These are phyloP conservation scores for Dictyostelium firmibasis DNA, from an alignment of 78 protist genomes.

Conservation along the genomic window DNA sequence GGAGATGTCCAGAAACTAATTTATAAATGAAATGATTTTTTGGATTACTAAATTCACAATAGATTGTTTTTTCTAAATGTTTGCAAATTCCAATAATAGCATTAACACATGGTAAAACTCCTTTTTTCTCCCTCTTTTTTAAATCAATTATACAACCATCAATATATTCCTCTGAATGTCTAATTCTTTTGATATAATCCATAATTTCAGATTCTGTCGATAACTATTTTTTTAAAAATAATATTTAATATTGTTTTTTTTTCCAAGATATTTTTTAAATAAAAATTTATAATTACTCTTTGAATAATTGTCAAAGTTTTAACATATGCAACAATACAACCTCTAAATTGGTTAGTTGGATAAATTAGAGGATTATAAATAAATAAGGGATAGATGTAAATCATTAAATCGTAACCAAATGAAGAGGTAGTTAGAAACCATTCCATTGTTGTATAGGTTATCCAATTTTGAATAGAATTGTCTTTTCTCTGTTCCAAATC, in stretches of 20 bases:
- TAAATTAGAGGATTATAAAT: constrained; percentile 1
- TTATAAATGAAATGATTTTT: background rate
- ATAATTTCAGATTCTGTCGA: background rate
- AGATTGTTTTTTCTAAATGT: background rate
- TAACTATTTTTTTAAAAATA: background rate
- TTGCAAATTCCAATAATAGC: constrained; percentile 20
- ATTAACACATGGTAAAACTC: constrained; percentile 21
- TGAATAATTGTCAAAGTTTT: constrained; percentile 25
- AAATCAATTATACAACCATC: constrained; percentile 17
- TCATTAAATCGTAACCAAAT: constrained; percentile 8
- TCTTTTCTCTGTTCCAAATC: background rate
- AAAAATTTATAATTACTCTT: background rate
- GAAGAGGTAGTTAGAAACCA: constrained; percentile 9
- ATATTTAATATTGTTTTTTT: background rate
- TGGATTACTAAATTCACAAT: background rate
- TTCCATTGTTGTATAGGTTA: background rate
- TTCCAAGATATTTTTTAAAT: background rate
- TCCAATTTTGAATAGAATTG: constrained; percentile 25
- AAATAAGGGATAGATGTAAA: constrained; percentile 21
- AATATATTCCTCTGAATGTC: background rate
- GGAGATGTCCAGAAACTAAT: background rate
- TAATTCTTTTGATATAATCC: constrained; percentile 21
- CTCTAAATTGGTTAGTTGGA: constrained; percentile 33
- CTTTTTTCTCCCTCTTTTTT: background rate
- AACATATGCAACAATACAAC: background rate